Evolutionary conservation across 768 basidiomycete genomes (phyloP).

Genomic region (Dioszegia crocea): DNA sequence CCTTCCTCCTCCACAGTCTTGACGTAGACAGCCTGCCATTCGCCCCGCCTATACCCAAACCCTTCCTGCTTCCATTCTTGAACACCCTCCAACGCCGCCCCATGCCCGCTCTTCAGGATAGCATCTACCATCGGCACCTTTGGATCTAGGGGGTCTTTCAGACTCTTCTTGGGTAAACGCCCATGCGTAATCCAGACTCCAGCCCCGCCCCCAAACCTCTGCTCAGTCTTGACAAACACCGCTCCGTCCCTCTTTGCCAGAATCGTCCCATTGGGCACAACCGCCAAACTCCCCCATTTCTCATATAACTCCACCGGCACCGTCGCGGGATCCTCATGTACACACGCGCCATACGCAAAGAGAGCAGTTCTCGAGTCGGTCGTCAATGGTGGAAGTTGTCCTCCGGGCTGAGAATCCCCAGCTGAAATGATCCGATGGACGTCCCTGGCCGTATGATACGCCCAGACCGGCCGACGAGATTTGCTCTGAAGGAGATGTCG

Average conservation of each 20-base stretch:
- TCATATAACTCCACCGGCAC: conserved; percentile 14
- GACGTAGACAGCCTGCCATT: conserved; percentile 39
- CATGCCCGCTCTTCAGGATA: conserved; percentile 27
- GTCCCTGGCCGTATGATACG: conserved; percentile 27
- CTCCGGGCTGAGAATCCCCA: conserved; percentile 43
- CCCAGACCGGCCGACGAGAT: conserved; percentile 23
- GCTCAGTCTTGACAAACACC: conserved; percentile 35
- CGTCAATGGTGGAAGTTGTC: conserved; percentile 23
- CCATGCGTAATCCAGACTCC: conserved; percentile 45
- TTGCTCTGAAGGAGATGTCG: conserved; percentile 33
- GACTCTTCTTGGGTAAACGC: conserved; percentile 32
- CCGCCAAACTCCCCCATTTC: neutral
- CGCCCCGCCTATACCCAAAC: conserved; percentile 21
- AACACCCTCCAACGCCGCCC: conserved; percentile 18
- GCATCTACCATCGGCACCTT: conserved; percentile 38
- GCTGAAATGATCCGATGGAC: conserved; percentile 26
- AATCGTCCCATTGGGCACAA: conserved; percentile 26
- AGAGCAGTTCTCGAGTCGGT: conserved; percentile 20
- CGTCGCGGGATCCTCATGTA: conserved; percentile 18
- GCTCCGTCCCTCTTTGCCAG: conserved; percentile 37
- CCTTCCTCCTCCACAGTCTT: conserved; percentile 15
- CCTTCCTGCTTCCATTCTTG: conserved; percentile 28
- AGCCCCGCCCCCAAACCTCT: conserved; percentile 5
- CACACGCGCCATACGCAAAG: conserved; percentile 41
- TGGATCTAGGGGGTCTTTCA: conserved; percentile 30